Evolutionary conservation across 2,329 filamentous ascomycete species (phyloP), one percentile per base, ranked within the genome.

Genomic region (Botrytis cinerea): DNA sequence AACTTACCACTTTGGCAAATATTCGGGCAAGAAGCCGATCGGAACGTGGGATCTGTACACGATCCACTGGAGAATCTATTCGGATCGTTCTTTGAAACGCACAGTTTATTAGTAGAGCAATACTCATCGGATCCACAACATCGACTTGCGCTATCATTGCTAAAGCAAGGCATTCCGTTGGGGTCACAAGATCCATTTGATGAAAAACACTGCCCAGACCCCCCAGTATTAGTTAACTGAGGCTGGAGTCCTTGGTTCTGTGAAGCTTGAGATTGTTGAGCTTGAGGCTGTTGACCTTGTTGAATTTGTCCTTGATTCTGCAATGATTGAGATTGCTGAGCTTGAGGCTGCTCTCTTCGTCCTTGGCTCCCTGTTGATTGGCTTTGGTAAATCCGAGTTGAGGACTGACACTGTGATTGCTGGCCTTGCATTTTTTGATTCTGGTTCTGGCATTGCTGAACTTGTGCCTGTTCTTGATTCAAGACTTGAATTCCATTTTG

Each of bases 81-180:
- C n/a, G 61, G 14, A 40, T 71, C 70, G 6, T 46, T 67, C 38
- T 76, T 75, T 20, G 68, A 54, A n/a, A 75, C 74, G 61, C 75
- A 76, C 9, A 76, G 57, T 32, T 74, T 75, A 46, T 76, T 76
- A 10, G 72, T 74, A 10, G 75, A 75, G 57, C 75, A 76, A 45
- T 74, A 62, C 35, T 76, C 73, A 25, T 75, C 67, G 20, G 62
- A 63, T 48, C 70, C 70, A 61, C 75, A 76, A 60, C 75, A 76
- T 63, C 67, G 72, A 69, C 75, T 76, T 66, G 62, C 32, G 8
- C 40, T 48, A 54, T 75, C 57, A 35, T 63, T 62, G 35, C 61
- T 59, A 32, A 76, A 74, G 70, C 74, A 76, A 59, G 75, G 75
- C 22, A 75, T 51, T 68, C 75, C 74, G 51, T 71, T 72, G 3